phyloP scores from a whole-genome alignment of 805 yeast genomes.

The Candida broadrunensis region DNA sequence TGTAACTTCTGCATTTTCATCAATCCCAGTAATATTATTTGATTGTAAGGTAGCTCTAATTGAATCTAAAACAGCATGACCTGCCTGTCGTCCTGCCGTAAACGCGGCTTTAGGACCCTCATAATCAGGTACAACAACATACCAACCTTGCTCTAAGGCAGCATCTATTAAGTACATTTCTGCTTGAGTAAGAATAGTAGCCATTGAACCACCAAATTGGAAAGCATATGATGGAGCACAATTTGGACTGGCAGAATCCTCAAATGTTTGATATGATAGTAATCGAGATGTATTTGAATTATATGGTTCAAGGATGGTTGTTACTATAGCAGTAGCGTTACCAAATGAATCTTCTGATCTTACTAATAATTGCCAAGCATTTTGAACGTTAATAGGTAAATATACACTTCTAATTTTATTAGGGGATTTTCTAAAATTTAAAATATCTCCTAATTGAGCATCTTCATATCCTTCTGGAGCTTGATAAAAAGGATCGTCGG shows the following conservation, averaged over 20 bases:
- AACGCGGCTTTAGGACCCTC: conserved; percentile 32
- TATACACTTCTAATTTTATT: conserved; percentile 12
- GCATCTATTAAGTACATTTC: conserved; percentile 16
- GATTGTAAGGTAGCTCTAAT: conserved; percentile 23
- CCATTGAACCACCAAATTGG: conserved; percentile 9
- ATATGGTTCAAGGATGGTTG: conserved; percentile 27
- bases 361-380: conserved; percentile 20
- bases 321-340: conserved; percentile 19
- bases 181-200: conserved; percentile 9
- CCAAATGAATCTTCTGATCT: conserved; percentile 22
- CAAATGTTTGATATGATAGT: conserved; percentile 24
- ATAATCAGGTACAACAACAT: conserved; percentile 31
- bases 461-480: conserved; percentile 20
- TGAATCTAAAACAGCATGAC: conserved; percentile 27
- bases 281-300: conserved; percentile 24
- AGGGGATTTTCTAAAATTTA: conserved; percentile 19
- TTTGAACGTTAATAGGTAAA: conserved; percentile 17
- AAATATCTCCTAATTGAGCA: conserved; percentile 19
- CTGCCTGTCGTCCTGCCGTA: conserved; percentile 29
- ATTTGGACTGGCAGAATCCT: conserved; percentile 23
- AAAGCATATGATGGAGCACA: conserved; percentile 28
- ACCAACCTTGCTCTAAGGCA: conserved; percentile 27
- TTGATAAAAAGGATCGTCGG: conserved; percentile 22
- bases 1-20: conserved; percentile 14
- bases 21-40: conserved; percentile 15